phyloP scores from a whole-genome alignment of 805 yeast species.

The Zygoascus tannicola region DNA sequence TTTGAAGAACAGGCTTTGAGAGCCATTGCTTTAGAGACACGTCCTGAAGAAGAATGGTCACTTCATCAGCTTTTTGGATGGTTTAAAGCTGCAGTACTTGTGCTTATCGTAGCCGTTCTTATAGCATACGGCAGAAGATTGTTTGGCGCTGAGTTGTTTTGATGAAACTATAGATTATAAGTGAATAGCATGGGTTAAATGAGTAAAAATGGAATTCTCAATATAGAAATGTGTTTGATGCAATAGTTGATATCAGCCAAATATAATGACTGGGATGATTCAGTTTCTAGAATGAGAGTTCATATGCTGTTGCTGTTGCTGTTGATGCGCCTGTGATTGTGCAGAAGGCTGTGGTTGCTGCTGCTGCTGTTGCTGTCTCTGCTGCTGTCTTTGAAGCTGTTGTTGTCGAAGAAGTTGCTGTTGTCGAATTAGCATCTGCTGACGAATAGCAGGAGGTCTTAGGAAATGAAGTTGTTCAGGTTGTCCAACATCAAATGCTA shows the following conservation, averaged over 20 bases:
- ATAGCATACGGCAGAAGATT: not conserved
- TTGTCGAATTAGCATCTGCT: conserved; percentile 11
- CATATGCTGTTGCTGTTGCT: conserved; percentile 5
- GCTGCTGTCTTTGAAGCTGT: conserved; percentile 13
- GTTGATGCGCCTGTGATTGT: too few relatives aligned
- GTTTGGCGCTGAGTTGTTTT: conserved; percentile 1
- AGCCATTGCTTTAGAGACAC: conserved; percentile 1
- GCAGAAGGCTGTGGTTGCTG: not conserved
- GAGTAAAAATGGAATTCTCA: too few relatives aligned
- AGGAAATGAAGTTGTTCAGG: conserved; percentile 40
- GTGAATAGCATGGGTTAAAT: too few relatives aligned
- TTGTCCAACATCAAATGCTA: conserved; percentile 62
- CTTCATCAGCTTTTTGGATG: not conserved
- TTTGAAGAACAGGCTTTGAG: conserved; percentile 17
- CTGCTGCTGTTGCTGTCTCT: conserved; percentile 13
- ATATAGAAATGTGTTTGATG: too few relatives aligned
- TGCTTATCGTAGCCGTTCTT: not conserved
- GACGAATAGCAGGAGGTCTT: conserved; percentile 25
- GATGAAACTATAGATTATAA: too few relatives aligned
- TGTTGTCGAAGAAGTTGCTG: conserved; percentile 10
- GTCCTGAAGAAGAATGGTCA: conserved; percentile 7
- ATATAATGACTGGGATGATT: not conserved
- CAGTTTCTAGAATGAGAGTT: not conserved
- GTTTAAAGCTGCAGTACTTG: not conserved
- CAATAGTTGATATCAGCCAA: too few relatives aligned